Evolutionary conservation across 495 filamentous ascomycete species (phyloP).

Genomic region (Arthonia radiata): DNA sequence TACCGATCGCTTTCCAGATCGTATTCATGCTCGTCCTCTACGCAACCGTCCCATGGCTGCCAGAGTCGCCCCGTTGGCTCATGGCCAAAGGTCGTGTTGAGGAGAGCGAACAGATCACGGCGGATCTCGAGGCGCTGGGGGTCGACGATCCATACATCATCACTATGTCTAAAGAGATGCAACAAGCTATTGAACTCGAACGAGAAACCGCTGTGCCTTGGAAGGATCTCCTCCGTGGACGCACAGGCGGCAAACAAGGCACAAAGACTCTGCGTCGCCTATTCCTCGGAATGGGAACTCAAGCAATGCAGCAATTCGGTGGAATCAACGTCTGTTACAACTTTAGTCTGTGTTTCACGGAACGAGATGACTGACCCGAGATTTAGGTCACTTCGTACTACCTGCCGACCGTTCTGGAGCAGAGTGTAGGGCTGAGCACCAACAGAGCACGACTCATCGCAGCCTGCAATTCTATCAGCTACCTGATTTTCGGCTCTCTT

Average conservation of each 20-base stretch:
- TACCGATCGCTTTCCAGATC: constrained; percentile 33
- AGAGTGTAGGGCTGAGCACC: constrained; percentile 22
- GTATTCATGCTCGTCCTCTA: constrained; percentile 29
- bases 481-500: constrained; percentile 22
- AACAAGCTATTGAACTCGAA: constrained; percentile 20
- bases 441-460: constrained; percentile 23
- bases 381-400: constrained; percentile 18
- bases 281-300: constrained; percentile 23
- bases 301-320: constrained; percentile 28
- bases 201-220: constrained; percentile 21
- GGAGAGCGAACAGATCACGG: constrained; percentile 24
- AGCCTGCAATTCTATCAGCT: constrained; percentile 24
- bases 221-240: constrained; percentile 20
- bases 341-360: no score
- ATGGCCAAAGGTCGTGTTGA: constrained; percentile 17
- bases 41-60: constrained; percentile 25
- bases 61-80: constrained; percentile 25
- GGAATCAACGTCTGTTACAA: constrained; percentile 23
- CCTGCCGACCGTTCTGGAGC: constrained; percentile 23
- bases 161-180: constrained; percentile 3
- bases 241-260: constrained; percentile 12
- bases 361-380: neutral
- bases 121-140: constrained; percentile 20
- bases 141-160: constrained; percentile 22
- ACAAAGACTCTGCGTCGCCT: constrained; percentile 24